Evolutionary conservation across 768 basidiomycete species (phyloP), one percentile per base, ranked within the genome.

Genomic region (Hygrophorus russula): DNA sequence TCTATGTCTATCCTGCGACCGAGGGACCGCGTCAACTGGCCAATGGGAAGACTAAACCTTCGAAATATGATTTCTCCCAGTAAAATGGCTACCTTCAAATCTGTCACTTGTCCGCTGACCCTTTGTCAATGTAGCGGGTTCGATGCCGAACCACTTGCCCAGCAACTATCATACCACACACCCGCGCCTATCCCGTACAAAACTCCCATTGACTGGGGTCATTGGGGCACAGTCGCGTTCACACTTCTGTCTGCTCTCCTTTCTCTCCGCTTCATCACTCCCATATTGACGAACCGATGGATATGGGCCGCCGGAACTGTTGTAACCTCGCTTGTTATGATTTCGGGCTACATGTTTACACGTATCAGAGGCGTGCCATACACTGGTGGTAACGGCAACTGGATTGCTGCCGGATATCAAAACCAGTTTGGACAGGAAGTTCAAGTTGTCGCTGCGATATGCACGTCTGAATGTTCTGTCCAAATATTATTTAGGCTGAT

Each of bases 311-410:
- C 66, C 17, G 59, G 58, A n/a, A 70, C 69, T 32, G 73, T 80
- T 20, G 44, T 81, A 32, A 57, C 76, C 19, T 73, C 78, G 7
- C 81, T 88, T 14, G 64, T 89, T 53, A 94, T 97, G 82, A 93
- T 80, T 15, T 80, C 83, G 7, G 96, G 96, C 6, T 85, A 79
- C 68, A 99, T 99, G 96, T 99, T 94, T 65, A 86, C 85, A 46
- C 84, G 82, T 50, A 99, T 99, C 53, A 81, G 94, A 49, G 72
- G 71, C 27, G 71, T 72, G 37, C 92, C 90, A 2, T 90, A 76
- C 56, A 67, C 65, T 17, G 78, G 76, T 20, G 65, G 67, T 0
- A 70, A 75, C 44, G 79, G 81, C 17, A 66, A 73, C 39, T 92
- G 90, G 84, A 82, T 99, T 53, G 86, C 91, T 7, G 71, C 65